Percentiles rank a stretch among this genome's conserved stretches.
phyloP scores from a whole-genome alignment of 2,329 filamentous ascomycete species.

The Gremmenia infestans region DNA sequence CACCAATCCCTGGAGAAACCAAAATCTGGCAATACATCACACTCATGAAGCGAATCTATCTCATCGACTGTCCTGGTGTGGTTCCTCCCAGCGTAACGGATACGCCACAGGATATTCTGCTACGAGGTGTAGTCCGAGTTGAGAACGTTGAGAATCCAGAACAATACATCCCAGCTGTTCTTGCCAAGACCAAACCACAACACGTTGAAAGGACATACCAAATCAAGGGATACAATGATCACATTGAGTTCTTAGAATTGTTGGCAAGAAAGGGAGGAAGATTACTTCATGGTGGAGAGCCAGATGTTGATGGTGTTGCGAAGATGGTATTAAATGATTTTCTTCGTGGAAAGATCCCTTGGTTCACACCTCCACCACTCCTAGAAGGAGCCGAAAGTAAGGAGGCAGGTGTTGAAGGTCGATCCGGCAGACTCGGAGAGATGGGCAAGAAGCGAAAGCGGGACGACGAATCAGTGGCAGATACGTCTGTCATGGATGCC shows the following conservation, averaged over 20 bases:
- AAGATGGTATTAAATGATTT: conserved; percentile 98
- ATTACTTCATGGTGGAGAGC: conserved; percentile 86
- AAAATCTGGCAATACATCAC: conserved; percentile 99
- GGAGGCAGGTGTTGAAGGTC: conserved; percentile 53
- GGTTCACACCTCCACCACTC: conserved; percentile 81
- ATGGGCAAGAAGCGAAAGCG: conserved; percentile 77
- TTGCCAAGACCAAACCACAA: conserved; percentile 74
- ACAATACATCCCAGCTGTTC: conserved; percentile 84
- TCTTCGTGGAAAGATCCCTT: conserved; percentile 88
- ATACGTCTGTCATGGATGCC: conserved; percentile 33
- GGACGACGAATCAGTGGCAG: conserved; percentile 46
- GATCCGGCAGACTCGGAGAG: conserved; percentile 76
- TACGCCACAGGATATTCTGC: conserved; percentile 78
- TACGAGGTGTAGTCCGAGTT: conserved; percentile 86
- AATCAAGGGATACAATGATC: conserved; percentile 69
- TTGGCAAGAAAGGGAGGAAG: conserved; percentile 83
- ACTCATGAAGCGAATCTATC: conserved; percentile 86
- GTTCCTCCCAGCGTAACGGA: conserved; percentile 85
- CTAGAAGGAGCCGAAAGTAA: conserved; percentile 47
- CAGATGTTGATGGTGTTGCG: conserved; percentile 89
- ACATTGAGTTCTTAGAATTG: conserved; percentile 79
- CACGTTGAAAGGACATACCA: conserved; percentile 94
- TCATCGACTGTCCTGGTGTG: conserved; percentile 96
- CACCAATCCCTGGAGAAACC: conserved; percentile 92
- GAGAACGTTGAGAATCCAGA: conserved; percentile 96